These are phyloP conservation scores for Mycena leptocephala DNA, from an alignment of 768 basidiomycete species.

Conservation along the genomic window DNA sequence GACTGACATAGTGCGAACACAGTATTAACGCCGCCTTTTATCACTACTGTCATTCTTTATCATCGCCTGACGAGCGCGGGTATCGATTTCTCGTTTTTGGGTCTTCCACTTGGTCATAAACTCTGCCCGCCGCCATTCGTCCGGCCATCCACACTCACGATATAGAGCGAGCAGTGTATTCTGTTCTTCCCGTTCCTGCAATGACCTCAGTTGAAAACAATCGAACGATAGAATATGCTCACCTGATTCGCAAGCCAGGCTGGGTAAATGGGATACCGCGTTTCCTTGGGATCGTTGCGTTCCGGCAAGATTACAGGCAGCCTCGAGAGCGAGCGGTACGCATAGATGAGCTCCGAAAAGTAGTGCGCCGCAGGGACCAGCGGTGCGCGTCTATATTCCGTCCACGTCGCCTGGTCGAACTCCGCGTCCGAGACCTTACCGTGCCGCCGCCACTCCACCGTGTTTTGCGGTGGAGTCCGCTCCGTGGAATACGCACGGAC, in stretches of 20 bases:
- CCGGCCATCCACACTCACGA: constrained; percentile 28
- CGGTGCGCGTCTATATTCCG: constrained; percentile 18
- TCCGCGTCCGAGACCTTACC: background rate
- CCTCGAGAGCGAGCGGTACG: constrained; percentile 27
- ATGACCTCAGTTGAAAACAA: background rate
- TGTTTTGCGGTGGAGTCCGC: background rate
- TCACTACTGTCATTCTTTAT: background rate
- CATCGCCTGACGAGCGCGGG: background rate
- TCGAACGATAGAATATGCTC: background rate
- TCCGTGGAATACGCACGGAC: constrained; percentile 19
- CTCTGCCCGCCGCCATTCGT: constrained; percentile 24
- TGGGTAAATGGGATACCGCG: background rate
- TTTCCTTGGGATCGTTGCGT: constrained; percentile 11
- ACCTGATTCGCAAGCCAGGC: background rate
- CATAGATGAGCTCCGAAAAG: constrained; percentile 24
- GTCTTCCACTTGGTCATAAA: constrained; percentile 11
- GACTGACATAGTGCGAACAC: background rate
- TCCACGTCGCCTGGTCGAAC: background rate
- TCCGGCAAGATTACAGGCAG: constrained; percentile 3
- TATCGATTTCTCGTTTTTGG: background rate
- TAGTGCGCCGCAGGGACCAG: constrained; percentile 22
- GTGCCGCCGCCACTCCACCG: constrained; percentile 22
- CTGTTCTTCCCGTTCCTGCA: background rate
- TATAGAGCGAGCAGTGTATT: background rate
- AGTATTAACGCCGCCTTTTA: background rate